These are phyloP conservation scores for Colletotrichum sp. DNA, from an alignment of 2,329 filamentous ascomycete genomes.

Conservation along the genomic window DNA sequence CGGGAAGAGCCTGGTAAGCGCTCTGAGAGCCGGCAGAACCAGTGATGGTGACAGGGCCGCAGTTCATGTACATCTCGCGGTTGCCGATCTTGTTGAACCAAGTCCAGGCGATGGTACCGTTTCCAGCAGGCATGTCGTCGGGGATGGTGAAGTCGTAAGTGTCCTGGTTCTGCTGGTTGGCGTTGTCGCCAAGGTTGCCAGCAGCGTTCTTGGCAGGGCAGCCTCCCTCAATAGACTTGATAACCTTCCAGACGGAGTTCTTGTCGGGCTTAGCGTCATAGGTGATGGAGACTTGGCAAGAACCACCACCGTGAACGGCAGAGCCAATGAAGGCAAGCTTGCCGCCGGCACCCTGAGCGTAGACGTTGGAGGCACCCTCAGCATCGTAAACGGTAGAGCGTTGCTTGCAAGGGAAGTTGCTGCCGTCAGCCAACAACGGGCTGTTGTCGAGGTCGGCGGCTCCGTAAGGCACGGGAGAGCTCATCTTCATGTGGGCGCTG, in stretches of 20 bases:
- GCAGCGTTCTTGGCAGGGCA: constrained; percentile 69
- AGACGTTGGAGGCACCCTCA: constrained; percentile 58
- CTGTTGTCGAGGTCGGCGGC: constrained; percentile 53
- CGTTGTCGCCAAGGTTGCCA: constrained; percentile 63
- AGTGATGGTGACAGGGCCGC: constrained; percentile 74
- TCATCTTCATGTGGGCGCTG: constrained; percentile 80
- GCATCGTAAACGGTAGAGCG: constrained; percentile 51
- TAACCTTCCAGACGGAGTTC: constrained; percentile 81
- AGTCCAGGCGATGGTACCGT: constrained; percentile 87
- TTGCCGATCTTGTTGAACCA: constrained; percentile 96
- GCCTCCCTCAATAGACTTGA: constrained; percentile 85
- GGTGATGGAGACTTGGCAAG: constrained; percentile 87
- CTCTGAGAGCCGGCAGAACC: constrained; percentile 52
- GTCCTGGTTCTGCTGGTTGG: constrained; percentile 51
- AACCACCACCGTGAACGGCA: constrained; percentile 88
- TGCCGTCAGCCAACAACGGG: no score
- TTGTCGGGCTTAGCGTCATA: constrained; percentile 74
- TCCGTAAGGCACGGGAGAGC: constrained; percentile 68
- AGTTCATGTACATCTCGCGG: constrained; percentile 98
- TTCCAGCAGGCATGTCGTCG: constrained; percentile 71
- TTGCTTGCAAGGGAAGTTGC: constrained; percentile 90
- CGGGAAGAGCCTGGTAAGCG: constrained; percentile 68
- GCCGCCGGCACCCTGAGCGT: constrained; percentile 62
- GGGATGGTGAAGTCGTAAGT: constrained; percentile 77
- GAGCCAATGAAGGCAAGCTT: constrained; percentile 73